Conservation (phyloP, 192 early-diverging fungal genomes). For the Anaeromyces robustus region DNA sequence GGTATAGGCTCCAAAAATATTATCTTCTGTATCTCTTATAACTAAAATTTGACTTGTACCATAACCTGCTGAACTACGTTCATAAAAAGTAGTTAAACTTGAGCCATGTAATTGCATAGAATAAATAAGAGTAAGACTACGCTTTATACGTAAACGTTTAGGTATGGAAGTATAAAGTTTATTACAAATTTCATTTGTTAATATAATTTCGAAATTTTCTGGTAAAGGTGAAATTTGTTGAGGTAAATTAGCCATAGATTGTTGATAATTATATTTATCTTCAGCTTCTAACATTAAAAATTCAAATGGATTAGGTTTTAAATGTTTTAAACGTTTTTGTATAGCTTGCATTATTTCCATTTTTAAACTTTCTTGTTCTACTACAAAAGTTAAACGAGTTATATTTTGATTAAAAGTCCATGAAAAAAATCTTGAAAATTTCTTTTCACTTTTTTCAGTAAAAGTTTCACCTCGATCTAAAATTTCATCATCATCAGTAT, state of each 20-base stretch:
- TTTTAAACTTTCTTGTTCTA: background rate
- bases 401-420: background rate
- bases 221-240: background rate
- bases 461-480: background rate
- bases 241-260: background rate
- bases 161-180: background rate
- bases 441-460: background rate
- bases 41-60: background rate
- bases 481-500: background rate
- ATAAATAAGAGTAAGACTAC: background rate
- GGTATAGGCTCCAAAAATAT: background rate
- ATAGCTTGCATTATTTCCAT: background rate
- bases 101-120: background rate
- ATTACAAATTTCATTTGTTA: background rate
- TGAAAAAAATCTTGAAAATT: background rate
- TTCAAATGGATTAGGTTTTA: background rate
- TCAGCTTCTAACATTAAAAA: background rate
- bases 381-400: background rate
- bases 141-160: background rate
- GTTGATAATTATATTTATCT: background rate
- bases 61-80: background rate
- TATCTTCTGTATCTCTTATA: background rate
- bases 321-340: background rate
- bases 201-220: background rate
- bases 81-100: background rate